A percentile compares a stretch with the other conserved stretches of the same genome.
Evolutionary conservation across 108 stramenopile genomes (phyloP).

Genomic region (Asterionellopsis glacialis): DNA sequence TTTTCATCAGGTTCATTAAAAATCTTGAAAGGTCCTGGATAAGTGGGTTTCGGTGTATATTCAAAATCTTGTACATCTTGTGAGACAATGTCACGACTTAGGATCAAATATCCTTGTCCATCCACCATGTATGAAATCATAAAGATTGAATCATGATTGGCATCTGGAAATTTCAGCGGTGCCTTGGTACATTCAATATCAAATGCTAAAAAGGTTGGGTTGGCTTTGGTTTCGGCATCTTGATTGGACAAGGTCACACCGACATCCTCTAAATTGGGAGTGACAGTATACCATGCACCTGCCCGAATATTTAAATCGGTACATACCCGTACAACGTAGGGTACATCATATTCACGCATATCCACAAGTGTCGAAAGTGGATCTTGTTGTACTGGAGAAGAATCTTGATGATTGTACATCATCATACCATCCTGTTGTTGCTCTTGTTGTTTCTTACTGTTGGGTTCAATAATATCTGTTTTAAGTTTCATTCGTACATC

Average conservation of each 20-base stretch:
- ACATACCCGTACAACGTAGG: conserved; percentile 87
- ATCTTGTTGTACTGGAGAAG: conserved; percentile 29
- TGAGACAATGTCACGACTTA: conserved; percentile 85
- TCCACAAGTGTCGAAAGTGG: conserved; percentile 66
- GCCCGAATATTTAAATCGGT: conserved; percentile 92
- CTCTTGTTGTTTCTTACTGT: conserved; percentile 21
- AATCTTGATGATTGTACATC: conserved; percentile 9
- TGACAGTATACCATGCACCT: conserved; percentile 96
- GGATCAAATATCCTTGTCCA: conserved; percentile 89
- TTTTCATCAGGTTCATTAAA: conserved; percentile 91
- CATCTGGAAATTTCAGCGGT: conserved; percentile 97
- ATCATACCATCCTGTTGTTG: conserved; percentile 3
- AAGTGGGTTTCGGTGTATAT: conserved; percentile 95
- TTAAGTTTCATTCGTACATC: conserved; percentile 52
- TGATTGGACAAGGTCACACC: conserved; percentile 68
- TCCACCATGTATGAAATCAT: conserved; percentile 99
- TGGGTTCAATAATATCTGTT: conserved; percentile 38
- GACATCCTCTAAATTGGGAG: conserved; percentile 12
- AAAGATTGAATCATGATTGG: conserved; percentile 92
- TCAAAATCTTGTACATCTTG: conserved; percentile 96
- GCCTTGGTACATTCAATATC: conserved; percentile 99
- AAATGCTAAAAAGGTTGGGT: conserved; percentile 92
- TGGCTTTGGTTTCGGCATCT: conserved; percentile 90
- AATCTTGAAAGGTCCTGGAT: conserved; percentile 96
- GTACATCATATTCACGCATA: conserved; percentile 97